Base-by-base conservation (phyloP, 2,329 filamentous ascomycete genomes). In the Trichoderma lentiforme region DNA sequence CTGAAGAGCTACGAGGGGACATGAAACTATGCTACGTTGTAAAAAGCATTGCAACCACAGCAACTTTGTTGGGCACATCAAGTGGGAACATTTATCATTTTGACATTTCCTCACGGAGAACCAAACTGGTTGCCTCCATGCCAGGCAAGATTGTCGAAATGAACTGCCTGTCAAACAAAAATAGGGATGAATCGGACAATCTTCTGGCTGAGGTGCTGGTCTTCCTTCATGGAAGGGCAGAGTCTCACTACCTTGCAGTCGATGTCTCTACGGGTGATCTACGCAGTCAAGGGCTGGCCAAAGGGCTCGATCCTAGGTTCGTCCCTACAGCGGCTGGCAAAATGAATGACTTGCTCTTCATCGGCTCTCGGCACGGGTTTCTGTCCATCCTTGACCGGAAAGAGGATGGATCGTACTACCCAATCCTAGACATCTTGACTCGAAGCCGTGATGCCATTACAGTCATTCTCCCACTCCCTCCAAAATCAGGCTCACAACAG, bases 381-480 rank as follows among this genome's bases (percentile, higher is more conserved):
- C 75, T 90, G 6, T 80, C 84, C 3, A 60, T 83, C 1, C 71
- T 81, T 32, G 77, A 74, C 36, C 76, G 73, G 12, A 68, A 70
- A 1, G 75, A 78, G 5, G 75, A 74, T 1, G 76, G 75, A 9
- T 34, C 26, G 8, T 80, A 81, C 58, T 77, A 77, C 1, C 75
- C 77, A 2, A 71, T 80, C 6, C 74, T 80, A 15, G 80, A 80
- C 14, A 75, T 82, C 3, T 81, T 85, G 43, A 81, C 83, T 24
- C 83, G 80, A n/a, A 82, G 80, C 57, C 81, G 82, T 39, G 87
- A 97, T 76, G 88, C 92, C 8, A 88, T 97, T 57, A 95, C 92
- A 3, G 86, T 86, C 47, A 88, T 97, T 36, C 76, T 85, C 0
- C 81, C 85, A 11, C 82, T 89, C 1, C 82, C 83, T 0, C 73